These are phyloP conservation scores for Ganoderma boninense DNA, from an alignment of 1,284 basidiomycete genomes.

Conservation along the genomic window DNA sequence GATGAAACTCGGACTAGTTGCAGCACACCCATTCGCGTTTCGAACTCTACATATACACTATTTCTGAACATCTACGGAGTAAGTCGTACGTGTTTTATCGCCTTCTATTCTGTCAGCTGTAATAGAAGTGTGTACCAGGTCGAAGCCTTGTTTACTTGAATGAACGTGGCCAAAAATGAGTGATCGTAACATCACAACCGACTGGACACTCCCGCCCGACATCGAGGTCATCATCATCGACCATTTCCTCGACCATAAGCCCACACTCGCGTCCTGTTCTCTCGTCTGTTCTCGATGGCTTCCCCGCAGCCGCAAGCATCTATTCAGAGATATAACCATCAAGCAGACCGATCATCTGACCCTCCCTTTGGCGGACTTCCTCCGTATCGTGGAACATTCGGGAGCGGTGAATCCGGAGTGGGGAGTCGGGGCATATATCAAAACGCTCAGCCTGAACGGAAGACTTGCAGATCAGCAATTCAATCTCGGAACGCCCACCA, in stretches of 20 bases:
- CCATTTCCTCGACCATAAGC: background rate
- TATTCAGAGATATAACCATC: background rate
- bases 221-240: background rate
- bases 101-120: background rate
- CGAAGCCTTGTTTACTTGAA: background rate
- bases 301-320: background rate
- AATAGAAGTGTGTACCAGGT: background rate
- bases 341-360: background rate
- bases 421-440: background rate
- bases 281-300: background rate
- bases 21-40: too few relatives aligned
- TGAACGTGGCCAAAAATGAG: background rate
- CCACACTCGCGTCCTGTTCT: background rate
- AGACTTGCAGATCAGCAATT: background rate
- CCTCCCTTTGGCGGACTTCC: background rate
- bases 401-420: background rate
- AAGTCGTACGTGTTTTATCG: background rate
- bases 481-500: background rate
- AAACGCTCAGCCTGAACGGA: background rate
- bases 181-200: too few relatives aligned
- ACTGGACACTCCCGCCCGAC: background rate
- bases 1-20: too few relatives aligned
- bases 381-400: background rate
- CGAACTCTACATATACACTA: too few relatives aligned
- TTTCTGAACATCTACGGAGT: too few relatives aligned